A percentile compares a stretch with the other conserved stretches of the same genome.
Conservation (phyloP, 2,329 filamentous ascomycete species). For the Botryotinia convoluta region DNA sequence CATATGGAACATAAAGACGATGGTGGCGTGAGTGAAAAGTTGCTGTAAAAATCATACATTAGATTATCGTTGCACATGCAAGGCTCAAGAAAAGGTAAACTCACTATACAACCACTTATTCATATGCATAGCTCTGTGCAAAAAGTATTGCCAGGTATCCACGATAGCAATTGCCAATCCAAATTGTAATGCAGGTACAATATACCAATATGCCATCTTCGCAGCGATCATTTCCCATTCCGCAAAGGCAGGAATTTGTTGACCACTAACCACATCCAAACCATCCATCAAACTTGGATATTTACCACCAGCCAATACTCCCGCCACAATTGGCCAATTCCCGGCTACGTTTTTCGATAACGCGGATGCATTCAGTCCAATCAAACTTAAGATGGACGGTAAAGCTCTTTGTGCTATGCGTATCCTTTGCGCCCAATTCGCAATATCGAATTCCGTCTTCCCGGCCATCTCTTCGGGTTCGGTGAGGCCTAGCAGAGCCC, state of each 20-base stretch:
- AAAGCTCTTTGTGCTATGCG: constrained; percentile 76
- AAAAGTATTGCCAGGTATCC: constrained; percentile 98
- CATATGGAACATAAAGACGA: constrained; percentile 94
- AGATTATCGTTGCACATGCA: background rate
- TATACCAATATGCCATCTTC: constrained; percentile 73
- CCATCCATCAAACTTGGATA: constrained; percentile 70
- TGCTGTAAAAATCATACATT: constrained; percentile 47
- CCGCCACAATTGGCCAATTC: constrained; percentile 71
- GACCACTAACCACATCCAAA: constrained; percentile 51
- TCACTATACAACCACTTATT: constrained; percentile 96
- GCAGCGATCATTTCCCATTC: constrained; percentile 76
- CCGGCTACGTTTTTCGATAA: constrained; percentile 73
- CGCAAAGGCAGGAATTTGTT: constrained; percentile 69
- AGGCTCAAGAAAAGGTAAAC: constrained; percentile 39
- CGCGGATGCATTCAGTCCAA: constrained; percentile 73
- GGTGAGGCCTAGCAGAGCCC: constrained; percentile 63
- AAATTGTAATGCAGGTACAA: constrained; percentile 77
- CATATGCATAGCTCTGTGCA: constrained; percentile 94
- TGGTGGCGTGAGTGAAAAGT: constrained; percentile 95
- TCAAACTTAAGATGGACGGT: constrained; percentile 63
- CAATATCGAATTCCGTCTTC: constrained; percentile 79
- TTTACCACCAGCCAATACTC: constrained; percentile 72
- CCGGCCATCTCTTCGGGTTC: constrained; percentile 74
- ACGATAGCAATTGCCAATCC: constrained; percentile 70
- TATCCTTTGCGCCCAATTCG: constrained; percentile 83